phyloP scores from a whole-genome alignment of 177 flowering plant species.

The Telopea speciosissima region DNA sequence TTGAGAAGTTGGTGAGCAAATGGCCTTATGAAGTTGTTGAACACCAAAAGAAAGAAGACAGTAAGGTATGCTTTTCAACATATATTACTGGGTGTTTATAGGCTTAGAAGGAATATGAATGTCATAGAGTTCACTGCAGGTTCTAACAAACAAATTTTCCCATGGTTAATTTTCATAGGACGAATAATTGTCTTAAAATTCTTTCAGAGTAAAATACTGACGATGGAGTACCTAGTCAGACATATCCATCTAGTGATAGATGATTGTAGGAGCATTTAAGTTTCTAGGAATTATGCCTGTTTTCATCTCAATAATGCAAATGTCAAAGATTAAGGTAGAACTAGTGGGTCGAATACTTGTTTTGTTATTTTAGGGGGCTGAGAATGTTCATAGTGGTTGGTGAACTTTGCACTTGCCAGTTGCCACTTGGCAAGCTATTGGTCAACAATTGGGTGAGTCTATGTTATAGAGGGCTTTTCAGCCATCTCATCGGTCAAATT shows the following conservation, averaged over 20 bases:
- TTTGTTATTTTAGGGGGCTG: background rate
- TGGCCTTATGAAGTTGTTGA: background rate
- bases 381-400: background rate
- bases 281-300: background rate
- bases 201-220: background rate
- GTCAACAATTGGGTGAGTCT: no score
- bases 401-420: no score
- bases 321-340: no score
- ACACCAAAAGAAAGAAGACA: background rate
- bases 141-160: no score
- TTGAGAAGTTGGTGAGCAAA: background rate
- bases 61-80: background rate
- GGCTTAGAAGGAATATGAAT: background rate
- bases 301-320: background rate
- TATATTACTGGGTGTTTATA: background rate
- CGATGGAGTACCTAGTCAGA: background rate
- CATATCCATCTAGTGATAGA: background rate
- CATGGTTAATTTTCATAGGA: background rate
- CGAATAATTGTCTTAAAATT: background rate
- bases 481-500: no score
- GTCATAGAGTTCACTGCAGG: no score
- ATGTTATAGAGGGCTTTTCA: no score
- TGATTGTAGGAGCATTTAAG: background rate
- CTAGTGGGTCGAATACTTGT: background rate
- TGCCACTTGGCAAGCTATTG: no score